A percentile compares a stretch with the other conserved stretches of the same genome.
These are phyloP conservation scores for Microthlaspi erraticum DNA, from an alignment of 345 rosid genomes.

Conservation along the genomic window DNA sequence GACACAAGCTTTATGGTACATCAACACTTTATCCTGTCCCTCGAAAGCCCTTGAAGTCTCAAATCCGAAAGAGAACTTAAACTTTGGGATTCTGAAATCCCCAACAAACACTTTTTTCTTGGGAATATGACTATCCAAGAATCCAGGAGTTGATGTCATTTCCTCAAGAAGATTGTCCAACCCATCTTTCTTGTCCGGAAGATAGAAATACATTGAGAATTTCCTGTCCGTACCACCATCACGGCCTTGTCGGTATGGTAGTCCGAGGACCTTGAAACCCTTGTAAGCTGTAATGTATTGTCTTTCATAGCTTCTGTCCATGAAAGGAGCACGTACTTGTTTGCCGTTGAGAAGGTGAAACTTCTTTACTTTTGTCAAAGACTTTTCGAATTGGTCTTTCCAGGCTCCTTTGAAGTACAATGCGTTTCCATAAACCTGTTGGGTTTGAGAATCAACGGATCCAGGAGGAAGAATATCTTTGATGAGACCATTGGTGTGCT, in stretches of 20 bases:
- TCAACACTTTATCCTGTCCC: too few relatives aligned
- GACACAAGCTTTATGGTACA: slow-evolving; percentile 2
- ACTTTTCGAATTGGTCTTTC: not conserved
- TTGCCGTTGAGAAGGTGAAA: slow-evolving; percentile 8
- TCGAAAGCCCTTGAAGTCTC: too few relatives aligned
- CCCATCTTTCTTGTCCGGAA: too few relatives aligned
- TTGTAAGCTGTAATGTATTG: not conserved
- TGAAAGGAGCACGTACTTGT: not conserved
- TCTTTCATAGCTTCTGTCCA: not conserved
- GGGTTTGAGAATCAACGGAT: not conserved
- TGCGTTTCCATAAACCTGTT: not conserved
- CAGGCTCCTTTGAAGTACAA: slow-evolving; percentile 6
- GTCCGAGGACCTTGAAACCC: slow-evolving; percentile 1
- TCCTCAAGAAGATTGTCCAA: too few relatives aligned
- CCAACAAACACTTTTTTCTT: too few relatives aligned
- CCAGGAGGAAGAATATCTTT: too few relatives aligned
- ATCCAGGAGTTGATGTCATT: too few relatives aligned
- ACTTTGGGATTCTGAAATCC: too few relatives aligned
- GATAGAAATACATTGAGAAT: too few relatives aligned
- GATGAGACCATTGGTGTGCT: slow-evolving; percentile 9
- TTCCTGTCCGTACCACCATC: not conserved
- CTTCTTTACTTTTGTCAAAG: not conserved
- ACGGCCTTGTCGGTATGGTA: not conserved
- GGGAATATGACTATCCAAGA: too few relatives aligned
- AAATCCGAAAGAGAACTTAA: too few relatives aligned